Conservation (phyloP, 1,284 basidiomycete genomes). For the Ceratobasidium sp. region DNA sequence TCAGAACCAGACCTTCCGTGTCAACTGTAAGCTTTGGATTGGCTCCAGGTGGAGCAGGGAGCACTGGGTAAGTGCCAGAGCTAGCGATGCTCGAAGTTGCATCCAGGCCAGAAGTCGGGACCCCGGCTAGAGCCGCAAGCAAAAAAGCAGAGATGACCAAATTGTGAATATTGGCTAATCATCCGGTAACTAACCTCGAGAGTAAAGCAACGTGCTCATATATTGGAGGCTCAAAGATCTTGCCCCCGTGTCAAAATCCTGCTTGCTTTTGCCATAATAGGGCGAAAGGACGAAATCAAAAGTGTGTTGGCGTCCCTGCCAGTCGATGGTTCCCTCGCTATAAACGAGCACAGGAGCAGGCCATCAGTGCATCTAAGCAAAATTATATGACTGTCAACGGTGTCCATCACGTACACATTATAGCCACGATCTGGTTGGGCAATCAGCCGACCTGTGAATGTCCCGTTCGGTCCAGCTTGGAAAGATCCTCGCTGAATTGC, state of each 20-base stretch:
- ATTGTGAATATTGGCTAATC: neutral
- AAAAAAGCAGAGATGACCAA: conserved; percentile 3
- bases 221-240: conserved; percentile 64
- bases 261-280: conserved; percentile 58
- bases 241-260: conserved; percentile 61
- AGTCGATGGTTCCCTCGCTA: conserved; percentile 64
- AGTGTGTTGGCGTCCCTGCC: conserved; percentile 62
- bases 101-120: conserved; percentile 27
- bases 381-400: neutral
- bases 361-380: neutral
- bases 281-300: conserved; percentile 67
- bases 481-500: conserved; percentile 45
- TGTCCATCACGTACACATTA: conserved; percentile 52
- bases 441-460: conserved; percentile 57
- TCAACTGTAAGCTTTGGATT: conserved; percentile 64
- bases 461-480: conserved; percentile 44
- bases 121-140: conserved; percentile 9
- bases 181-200: conserved; percentile 50
- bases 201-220: conserved; percentile 61
- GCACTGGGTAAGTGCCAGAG: conserved; percentile 44
- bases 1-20: conserved; percentile 66
- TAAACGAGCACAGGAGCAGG: neutral
- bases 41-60: conserved; percentile 58
- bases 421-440: conserved; percentile 64
- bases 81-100: conserved; percentile 19